Conservation (phyloP, 106 monocot genomes). For the Phalaenopsis aphrodite region DNA sequence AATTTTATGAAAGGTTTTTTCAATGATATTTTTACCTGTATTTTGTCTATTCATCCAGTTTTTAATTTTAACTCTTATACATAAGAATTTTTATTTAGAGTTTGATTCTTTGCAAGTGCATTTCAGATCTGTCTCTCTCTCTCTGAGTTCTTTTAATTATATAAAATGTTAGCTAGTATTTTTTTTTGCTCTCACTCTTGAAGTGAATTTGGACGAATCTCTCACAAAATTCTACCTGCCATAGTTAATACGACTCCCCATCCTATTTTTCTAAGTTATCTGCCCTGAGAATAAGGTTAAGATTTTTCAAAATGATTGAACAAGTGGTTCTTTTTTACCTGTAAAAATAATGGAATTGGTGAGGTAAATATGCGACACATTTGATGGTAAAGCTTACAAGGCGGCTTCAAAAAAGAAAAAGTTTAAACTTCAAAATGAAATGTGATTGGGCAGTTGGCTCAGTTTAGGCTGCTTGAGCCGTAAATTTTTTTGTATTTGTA, state of each 20-base stretch:
- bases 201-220: not conserved
- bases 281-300: not conserved
- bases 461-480: not conserved
- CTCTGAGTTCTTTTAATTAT: not conserved
- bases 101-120: not conserved
- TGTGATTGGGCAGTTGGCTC: not conserved
- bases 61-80: not conserved
- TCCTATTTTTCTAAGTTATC: not conserved
- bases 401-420: not conserved
- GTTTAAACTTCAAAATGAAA: not conserved
- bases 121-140: not conserved
- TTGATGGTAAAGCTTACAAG: not conserved
- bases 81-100: no score
- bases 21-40: not conserved
- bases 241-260: not conserved
- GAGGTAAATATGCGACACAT: not conserved
- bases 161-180: not conserved
- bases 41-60: not conserved
- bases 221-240: not conserved
- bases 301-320: not conserved
- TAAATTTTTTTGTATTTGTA: not conserved
- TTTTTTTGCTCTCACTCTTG: not conserved
- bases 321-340: not conserved
- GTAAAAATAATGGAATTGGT: not conserved
- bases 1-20: not conserved